Base-by-base conservation (phyloP, 331 rosid genomes). In the Saraca asoca region DNA sequence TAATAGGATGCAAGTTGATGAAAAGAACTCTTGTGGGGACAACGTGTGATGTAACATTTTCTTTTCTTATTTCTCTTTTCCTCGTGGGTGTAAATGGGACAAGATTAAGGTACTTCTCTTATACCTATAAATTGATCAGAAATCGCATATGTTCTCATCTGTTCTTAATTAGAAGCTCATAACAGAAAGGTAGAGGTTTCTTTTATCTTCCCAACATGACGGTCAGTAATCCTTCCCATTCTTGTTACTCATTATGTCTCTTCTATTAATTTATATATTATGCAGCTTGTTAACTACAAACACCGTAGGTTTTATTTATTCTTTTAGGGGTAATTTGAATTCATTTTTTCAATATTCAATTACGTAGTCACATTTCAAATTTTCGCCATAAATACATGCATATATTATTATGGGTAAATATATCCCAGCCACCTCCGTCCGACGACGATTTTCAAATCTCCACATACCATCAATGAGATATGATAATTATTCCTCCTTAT, bases 201-300 rank as follows among this genome's bases (percentile, higher is more conserved):
- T 62, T 9, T 51, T 35, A 51, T 15, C 39, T 24, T 55, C 60
- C 66, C 18, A 67, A 45, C 19, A 75, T 80, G 85, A 68, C 85
- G 85, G 81, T 71, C 16, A 71, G 66, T 60, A 59, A 51, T 62
- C 29, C 29, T 8, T 58, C 45, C 51, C 9, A 14, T 4, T 12
- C 9, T 38, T n/a, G n/a, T n/a, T n/a, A n/a, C n/a, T n/a, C n/a
- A n/a, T n/a, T n/a, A n/a, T n/a, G n/a, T n/a, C n/a, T 24, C 31
- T 38, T 42, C 44, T 57, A 39, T n/a, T 14, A 19, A 0, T 14
- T 34, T 51, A 35, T 31, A 16, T 76, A 24, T 14, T 54, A 17
- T 35, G 17, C n/a, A 46, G 11, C 18, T 58, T 33, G 9, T 39
- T 58, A 5, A 2, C 18, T 58, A 1, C 6, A 7, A 8, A 7